Percentiles rank a stretch among this genome's conserved stretches.
Conservation (phyloP, 2,329 filamentous ascomycete species). For the Sporothrix dimorphospora region DNA sequence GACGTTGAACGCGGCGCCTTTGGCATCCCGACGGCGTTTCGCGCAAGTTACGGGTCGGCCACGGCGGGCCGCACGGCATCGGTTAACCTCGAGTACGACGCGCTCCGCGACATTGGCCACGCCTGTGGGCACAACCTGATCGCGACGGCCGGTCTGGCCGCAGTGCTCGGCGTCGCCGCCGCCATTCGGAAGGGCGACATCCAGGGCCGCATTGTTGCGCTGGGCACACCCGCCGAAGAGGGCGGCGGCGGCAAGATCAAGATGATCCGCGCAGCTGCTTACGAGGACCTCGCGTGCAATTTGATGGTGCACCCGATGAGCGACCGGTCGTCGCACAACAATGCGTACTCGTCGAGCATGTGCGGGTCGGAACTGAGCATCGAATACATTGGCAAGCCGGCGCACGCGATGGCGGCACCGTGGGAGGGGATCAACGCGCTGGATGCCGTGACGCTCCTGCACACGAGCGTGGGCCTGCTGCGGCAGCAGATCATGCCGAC, state of each 20-base stretch:
- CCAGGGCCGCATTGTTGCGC: neutral
- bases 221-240: conserved; percentile 22
- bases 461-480: conserved; percentile 10
- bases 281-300: neutral
- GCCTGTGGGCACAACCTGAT: neutral
- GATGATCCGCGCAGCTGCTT: conserved; percentile 1
- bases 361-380: neutral
- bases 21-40: neutral
- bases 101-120: neutral
- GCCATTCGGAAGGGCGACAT: neutral
- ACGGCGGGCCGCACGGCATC: neutral
- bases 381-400: neutral
- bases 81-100: neutral
- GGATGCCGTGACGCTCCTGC: neutral
- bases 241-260: conserved; percentile 24
- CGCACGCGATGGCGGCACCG: conserved; percentile 15
- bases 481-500: conserved; percentile 4
- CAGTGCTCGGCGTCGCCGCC: neutral
- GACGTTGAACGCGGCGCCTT: neutral
- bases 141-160: neutral
- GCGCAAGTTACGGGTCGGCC: neutral
- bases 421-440: conserved; percentile 22
- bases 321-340: neutral
- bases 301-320: conserved; percentile 8
- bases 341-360: conserved; percentile 16